Evolutionary conservation across 129 eudicot species (phyloP).

Genomic region (Lactuca saligna): DNA sequence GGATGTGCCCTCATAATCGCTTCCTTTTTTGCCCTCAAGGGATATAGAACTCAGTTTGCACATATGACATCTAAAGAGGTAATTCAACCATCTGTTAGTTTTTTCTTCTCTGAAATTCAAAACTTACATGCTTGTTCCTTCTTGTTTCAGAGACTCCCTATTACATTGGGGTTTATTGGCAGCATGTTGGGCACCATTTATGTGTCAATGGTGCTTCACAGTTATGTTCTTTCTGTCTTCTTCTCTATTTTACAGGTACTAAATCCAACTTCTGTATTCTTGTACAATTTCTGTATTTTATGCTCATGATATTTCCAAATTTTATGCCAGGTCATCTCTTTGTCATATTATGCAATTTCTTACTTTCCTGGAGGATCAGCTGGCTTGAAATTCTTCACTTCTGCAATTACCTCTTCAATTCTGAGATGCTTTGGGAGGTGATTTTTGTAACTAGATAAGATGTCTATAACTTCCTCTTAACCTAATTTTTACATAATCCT

Average conservation of each 20-base stretch:
- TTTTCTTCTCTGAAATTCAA: neutral
- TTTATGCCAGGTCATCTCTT: conserved; percentile 69
- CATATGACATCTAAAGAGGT: conserved; percentile 98
- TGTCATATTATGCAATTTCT: conserved; percentile 81
- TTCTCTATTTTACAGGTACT: conserved; percentile 88
- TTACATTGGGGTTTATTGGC: conserved; percentile 76
- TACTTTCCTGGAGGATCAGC: conserved; percentile 99
- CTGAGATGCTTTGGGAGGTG: conserved; percentile 89
- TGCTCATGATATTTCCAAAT: too few species aligned
- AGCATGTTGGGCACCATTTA: conserved; percentile 87
- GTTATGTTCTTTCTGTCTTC: conserved; percentile 79
- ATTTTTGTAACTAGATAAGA: conserved; percentile 16
- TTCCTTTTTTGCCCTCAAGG: conserved; percentile 93
- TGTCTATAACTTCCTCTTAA: neutral
- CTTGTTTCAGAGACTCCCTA: conserved; percentile 78
- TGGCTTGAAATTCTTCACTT: conserved; percentile 78
- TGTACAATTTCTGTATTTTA: neutral
- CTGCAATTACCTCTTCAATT: conserved; percentile 66
- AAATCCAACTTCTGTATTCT: neutral
- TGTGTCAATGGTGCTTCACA: conserved; percentile 97
- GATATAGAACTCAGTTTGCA: conserved; percentile 77
- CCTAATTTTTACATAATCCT: conserved; percentile 9
- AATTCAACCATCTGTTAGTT: conserved; percentile 1
- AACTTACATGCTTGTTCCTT: neutral
- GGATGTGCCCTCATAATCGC: conserved; percentile 85